Evolutionary conservation across 208 protist species (phyloP).

Genomic region (Tritrichomonas musculus): DNA sequence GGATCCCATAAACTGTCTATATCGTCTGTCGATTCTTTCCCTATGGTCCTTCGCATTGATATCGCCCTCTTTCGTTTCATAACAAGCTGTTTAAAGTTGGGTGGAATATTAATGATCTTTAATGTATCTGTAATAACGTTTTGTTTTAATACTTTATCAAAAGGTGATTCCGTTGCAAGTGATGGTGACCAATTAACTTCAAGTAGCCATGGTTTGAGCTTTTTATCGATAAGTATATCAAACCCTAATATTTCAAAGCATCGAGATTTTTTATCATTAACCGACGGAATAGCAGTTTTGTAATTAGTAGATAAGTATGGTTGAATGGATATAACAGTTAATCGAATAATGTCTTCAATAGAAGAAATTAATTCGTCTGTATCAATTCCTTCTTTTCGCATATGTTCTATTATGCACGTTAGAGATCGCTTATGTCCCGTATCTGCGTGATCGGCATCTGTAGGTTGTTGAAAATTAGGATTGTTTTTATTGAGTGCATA

Average conservation of each 20-base stretch:
- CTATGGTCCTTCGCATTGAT: not conserved
- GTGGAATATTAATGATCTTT: constrained; percentile 36
- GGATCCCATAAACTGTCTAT: not conserved
- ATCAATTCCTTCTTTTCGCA: not conserved
- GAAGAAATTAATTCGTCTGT: not conserved
- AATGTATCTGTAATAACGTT: constrained; percentile 36
- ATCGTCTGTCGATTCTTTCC: not conserved
- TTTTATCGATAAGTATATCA: constrained; percentile 47
- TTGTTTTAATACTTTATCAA: constrained; percentile 43
- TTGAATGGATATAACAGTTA: not conserved
- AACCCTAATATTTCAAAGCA: constrained; percentile 47
- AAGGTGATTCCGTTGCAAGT: constrained; percentile 32
- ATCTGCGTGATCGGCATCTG: not conserved
- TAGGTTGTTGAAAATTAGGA: not conserved
- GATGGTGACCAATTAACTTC: constrained; percentile 49
- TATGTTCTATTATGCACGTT: not conserved
- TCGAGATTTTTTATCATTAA: not conserved
- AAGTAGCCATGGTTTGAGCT: constrained; percentile 42
- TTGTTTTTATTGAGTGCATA: constrained; percentile 52
- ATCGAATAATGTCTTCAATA: not conserved
- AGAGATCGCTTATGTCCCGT: constrained; percentile 33
- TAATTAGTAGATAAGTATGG: not conserved
- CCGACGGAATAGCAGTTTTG: not conserved
- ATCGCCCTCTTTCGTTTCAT: not conserved
- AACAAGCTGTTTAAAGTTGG: not conserved